These are phyloP conservation scores for Vitis hybrid DNA, from an alignment of 177 flowering plant genomes.

Conservation along the genomic window DNA sequence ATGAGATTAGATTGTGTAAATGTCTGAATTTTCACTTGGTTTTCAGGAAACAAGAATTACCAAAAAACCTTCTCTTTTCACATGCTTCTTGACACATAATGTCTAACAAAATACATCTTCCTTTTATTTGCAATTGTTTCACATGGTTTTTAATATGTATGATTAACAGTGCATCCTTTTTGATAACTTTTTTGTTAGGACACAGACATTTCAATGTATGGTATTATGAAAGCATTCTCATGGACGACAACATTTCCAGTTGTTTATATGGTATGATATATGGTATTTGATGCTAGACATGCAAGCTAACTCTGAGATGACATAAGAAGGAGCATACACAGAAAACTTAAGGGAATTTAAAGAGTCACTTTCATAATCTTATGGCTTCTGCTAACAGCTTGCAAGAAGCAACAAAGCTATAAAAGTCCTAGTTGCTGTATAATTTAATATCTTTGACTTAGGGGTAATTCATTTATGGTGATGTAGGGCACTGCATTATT, in stretches of 20 bases:
- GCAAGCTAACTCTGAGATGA: slow-evolving; percentile 3
- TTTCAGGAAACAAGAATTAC: neutral
- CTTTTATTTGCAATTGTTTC: too few species aligned
- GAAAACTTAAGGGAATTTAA: neutral
- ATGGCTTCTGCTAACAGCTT: slow-evolving; percentile 4
- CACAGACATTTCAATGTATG: too few species aligned
- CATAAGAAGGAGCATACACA: neutral
- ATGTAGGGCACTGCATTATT: slow-evolving; percentile 3
- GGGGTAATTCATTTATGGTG: neutral
- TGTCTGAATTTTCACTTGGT: neutral
- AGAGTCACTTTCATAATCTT: slow-evolving; percentile 12
- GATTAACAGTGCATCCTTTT: too few species aligned
- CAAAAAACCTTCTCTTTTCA: neutral
- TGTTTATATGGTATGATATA: too few species aligned
- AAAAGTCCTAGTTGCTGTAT: neutral
- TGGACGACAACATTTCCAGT: too few species aligned
- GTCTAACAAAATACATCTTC: too few species aligned
- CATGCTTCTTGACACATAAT: too few species aligned
- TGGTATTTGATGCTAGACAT: too few species aligned
- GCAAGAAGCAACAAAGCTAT: slow-evolving; percentile 12
- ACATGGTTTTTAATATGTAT: too few species aligned
- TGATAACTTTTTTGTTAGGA: too few species aligned
- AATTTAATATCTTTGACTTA: slow-evolving; percentile 10
- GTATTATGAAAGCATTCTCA: too few species aligned
- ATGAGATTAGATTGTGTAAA: neutral